phyloP scores from a whole-genome alignment of 495 filamentous ascomycete species.

The Penicillium longicatenatum region DNA sequence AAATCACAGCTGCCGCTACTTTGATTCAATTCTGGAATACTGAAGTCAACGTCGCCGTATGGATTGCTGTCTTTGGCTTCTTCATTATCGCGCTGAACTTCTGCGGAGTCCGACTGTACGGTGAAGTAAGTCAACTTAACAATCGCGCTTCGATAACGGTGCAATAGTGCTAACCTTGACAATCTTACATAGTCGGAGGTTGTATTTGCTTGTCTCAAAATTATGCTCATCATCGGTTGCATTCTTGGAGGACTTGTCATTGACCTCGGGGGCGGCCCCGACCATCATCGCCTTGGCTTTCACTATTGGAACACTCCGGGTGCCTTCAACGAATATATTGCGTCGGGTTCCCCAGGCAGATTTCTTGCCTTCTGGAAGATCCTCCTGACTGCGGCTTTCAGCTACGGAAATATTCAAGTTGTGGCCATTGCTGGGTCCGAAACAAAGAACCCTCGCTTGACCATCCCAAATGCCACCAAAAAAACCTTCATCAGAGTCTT shows the following conservation, averaged over 20 bases:
- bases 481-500: constrained; percentile 35
- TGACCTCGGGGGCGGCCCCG: constrained; percentile 29
- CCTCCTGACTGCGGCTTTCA: constrained; percentile 54
- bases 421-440: constrained; percentile 49
- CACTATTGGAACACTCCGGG: constrained; percentile 22
- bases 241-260: constrained; percentile 52
- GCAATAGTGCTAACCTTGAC: constrained; percentile 1
- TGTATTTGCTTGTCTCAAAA: constrained; percentile 41
- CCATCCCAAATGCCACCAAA: constrained; percentile 35
- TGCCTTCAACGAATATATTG: constrained; percentile 18
- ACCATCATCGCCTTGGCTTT: constrained; percentile 16
- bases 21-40: constrained; percentile 48
- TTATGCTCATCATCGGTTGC: constrained; percentile 44
- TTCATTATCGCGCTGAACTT: constrained; percentile 39
- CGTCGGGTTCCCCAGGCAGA: constrained; percentile 8
- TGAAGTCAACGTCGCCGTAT: constrained; percentile 32
- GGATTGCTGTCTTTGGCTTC: constrained; percentile 45
- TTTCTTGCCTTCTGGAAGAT: constrained; percentile 53
- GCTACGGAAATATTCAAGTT: constrained; percentile 50
- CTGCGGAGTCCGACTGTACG: constrained; percentile 42
- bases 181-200: constrained; percentile 29
- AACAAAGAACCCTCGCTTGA: constrained; percentile 32
- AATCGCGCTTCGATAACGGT: constrained; percentile 3
- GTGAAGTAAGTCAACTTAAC: constrained; percentile 28
- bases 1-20: constrained; percentile 43